Base-by-base conservation (phyloP, 768 basidiomycete species). In the Leccinum disarticulatum region DNA sequence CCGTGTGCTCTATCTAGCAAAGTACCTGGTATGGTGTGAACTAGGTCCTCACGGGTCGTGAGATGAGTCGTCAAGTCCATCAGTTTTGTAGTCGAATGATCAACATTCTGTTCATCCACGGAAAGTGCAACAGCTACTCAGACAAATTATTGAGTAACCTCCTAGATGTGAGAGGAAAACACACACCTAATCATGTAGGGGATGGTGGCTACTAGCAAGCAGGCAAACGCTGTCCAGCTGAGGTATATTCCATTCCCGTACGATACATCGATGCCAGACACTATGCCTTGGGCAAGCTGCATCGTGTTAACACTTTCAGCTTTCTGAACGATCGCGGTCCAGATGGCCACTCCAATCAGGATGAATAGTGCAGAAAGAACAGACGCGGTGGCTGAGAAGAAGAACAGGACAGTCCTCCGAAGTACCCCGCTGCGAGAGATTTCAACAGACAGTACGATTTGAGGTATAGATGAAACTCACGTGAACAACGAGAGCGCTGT, bases 181-280 rank as follows among this genome's bases (percentile, higher is more conserved):
- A 70, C 85, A 49, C 61, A 90, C 90, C 85, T 91, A 65, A 91
- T 80, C 79, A 90, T 81, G 68, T 91, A 93, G 14, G 91, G 91
- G 46, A 89, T 69, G 53, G 86, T 76, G 1, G 91, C 90, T 19
- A 80, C 77, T 38, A 84, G 71, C 38, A 92, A 77, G 68, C 82
- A 83, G 28, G 80, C 87, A 69, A 89, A 90, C 4, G 89, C 82
- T 1, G 87, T 87, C 91, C 91, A 93, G 9, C 83, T 76, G 49
- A 93, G 74, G 72, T 79, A 85, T 57, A 92, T 67, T 22, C 82
- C 91, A 54, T 78, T 74, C 14, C 89, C 91, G 13, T 78, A 76
- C 1, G 86, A 80, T 8, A 91, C 81, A 13, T 76, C 70, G 47
- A 93, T 88, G 41, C 89, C 91, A 35, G 91, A 70, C 4, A 80